phyloP scores from a whole-genome alignment of 2,329 filamentous ascomycete species.

The Colletotrichum orbiculare region DNA sequence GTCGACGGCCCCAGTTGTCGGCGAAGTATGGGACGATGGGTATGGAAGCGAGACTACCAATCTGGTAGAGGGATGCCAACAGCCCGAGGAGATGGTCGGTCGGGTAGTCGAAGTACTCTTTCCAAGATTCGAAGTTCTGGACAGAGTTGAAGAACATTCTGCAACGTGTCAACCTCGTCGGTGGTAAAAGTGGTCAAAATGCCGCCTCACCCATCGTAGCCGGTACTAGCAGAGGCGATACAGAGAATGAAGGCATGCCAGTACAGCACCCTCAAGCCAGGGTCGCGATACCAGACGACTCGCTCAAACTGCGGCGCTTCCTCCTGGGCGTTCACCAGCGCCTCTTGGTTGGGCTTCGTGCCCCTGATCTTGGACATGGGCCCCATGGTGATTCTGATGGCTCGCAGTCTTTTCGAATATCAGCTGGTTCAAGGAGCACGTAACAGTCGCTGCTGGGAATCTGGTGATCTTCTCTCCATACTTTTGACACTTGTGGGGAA shows the following conservation, averaged over 20 bases:
- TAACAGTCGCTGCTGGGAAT: background rate
- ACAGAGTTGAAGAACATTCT: slow-evolving; percentile 29
- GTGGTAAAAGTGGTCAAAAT: background rate
- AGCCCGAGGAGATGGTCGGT: slow-evolving; percentile 43
- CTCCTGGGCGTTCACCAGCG: slow-evolving; percentile 47
- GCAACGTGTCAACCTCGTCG: background rate
- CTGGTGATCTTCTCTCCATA: background rate
- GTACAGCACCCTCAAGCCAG: slow-evolving; percentile 65
- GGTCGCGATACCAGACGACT: slow-evolving; percentile 64
- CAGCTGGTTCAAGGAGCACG: no score
- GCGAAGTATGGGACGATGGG: slow-evolving; percentile 46
- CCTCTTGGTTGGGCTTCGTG: slow-evolving; percentile 4
- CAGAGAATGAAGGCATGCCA: slow-evolving; percentile 62
- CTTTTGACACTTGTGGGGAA: slow-evolving; percentile 3
- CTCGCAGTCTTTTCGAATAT: background rate
- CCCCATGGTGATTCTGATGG: background rate
- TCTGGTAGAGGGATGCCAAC: slow-evolving; percentile 55
- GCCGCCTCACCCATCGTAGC: slow-evolving; percentile 61
- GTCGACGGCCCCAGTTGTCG: slow-evolving; percentile 53
- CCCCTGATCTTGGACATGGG: slow-evolving; percentile 20
- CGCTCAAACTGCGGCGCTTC: slow-evolving; percentile 60
- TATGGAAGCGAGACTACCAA: slow-evolving; percentile 55
- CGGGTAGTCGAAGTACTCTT: slow-evolving; percentile 45
- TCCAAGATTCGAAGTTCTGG: slow-evolving; percentile 28
- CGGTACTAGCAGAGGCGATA: slow-evolving; percentile 65